These are phyloP conservation scores for Gillenia trifoliata DNA, from an alignment of 306 rosid species.

Conservation along the genomic window DNA sequence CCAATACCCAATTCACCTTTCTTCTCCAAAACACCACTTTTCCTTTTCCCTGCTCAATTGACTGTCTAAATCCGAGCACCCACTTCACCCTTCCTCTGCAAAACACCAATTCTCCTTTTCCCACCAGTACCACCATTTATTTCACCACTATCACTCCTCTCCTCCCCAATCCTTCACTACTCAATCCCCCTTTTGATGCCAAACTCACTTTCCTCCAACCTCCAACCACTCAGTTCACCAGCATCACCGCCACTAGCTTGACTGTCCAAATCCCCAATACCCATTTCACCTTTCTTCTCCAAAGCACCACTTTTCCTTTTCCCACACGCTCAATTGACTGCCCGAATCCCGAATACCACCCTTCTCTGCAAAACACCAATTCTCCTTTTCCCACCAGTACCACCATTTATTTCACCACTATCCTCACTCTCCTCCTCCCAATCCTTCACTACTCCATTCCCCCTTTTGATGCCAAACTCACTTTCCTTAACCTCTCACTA, in stretches of 20 bases:
- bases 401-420: slow-evolving; percentile 15
- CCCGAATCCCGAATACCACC: not conserved
- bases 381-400: slow-evolving; percentile 18
- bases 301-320: not conserved
- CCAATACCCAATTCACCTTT: slow-evolving; percentile 2
- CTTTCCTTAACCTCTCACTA: slow-evolving; percentile 27
- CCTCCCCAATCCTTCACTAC: not conserved
- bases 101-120: slow-evolving; percentile 17
- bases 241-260: slow-evolving; percentile 7
- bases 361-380: not conserved
- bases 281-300: not conserved
- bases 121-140: slow-evolving; percentile 8
- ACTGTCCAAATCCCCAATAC: slow-evolving; percentile 14
- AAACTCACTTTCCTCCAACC: slow-evolving; percentile 15
- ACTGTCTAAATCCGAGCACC: not conserved
- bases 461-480: slow-evolving; percentile 3
- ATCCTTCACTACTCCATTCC: not conserved
- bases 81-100: not conserved
- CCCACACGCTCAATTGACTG: not conserved
- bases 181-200: slow-evolving; percentile 9
- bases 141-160: slow-evolving; percentile 14
- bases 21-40: not conserved
- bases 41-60: not conserved
- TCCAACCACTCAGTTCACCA: slow-evolving; percentile 31
- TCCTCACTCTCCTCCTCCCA: slow-evolving; percentile 1